phyloP scores from a whole-genome alignment of 108 stramenopile species.

The Skeletonema marinoi region DNA sequence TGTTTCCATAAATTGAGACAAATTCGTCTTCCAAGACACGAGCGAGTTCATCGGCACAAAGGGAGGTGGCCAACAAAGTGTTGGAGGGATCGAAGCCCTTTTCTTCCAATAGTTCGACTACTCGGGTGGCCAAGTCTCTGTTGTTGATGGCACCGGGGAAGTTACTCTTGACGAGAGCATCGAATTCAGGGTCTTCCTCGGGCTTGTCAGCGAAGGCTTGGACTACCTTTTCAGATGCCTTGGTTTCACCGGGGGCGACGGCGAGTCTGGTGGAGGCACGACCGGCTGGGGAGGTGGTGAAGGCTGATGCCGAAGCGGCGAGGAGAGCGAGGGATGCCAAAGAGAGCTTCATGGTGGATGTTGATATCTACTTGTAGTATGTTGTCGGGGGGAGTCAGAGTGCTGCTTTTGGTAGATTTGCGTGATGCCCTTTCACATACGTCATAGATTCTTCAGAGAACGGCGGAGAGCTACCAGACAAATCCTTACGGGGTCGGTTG shows the following conservation, averaged over 20 bases:
- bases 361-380: too few relatives aligned
- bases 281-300: background rate
- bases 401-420: too few relatives aligned
- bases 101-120: constrained; percentile 4
- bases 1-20: constrained; percentile 26
- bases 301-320: background rate
- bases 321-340: background rate
- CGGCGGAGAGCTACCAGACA: too few relatives aligned
- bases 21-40: constrained; percentile 60
- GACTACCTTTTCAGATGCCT: background rate
- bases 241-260: background rate
- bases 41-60: constrained; percentile 75
- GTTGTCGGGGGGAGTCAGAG: too few relatives aligned
- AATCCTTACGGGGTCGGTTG: too few relatives aligned
- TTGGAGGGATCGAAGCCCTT: constrained; percentile 13
- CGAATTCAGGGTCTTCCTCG: background rate
- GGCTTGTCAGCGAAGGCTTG: background rate
- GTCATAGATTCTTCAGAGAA: background rate
- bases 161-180: background rate
- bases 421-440: background rate
- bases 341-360: constrained; percentile 4
- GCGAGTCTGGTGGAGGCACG: background rate
- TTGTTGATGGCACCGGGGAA: constrained; percentile 30
- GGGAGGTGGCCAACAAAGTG: constrained; percentile 10
- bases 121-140: background rate